Percentiles rank a stretch among this genome's conserved stretches.
phyloP scores from a whole-genome alignment of 352 stramenopile species.

The Globisporangium nagaii region DNA sequence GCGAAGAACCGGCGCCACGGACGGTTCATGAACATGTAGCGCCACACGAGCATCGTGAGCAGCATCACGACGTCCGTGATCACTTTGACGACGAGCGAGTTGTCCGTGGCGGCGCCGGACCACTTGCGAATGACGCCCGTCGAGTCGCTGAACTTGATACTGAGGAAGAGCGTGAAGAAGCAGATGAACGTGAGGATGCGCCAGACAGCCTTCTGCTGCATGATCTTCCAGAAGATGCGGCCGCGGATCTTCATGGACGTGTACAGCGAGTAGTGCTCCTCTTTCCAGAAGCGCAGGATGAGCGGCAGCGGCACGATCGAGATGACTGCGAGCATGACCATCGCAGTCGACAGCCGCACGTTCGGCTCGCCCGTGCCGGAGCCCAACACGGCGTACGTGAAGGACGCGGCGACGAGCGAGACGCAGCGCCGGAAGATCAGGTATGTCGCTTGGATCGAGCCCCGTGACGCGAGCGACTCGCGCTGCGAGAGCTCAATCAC shows the following conservation, averaged over 20 bases:
- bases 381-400: constrained; percentile 13
- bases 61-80: constrained; percentile 24
- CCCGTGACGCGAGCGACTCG: constrained; percentile 31
- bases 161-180: constrained; percentile 38
- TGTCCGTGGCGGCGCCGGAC: constrained; percentile 18
- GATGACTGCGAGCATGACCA: constrained; percentile 27
- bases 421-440: constrained; percentile 27
- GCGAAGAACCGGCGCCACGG: constrained; percentile 26
- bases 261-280: constrained; percentile 29
- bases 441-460: constrained; percentile 25
- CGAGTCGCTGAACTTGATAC: constrained; percentile 26
- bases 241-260: constrained; percentile 24
- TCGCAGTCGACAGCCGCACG: constrained; percentile 19
- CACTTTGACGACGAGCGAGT: constrained; percentile 22
- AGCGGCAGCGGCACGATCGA: constrained; percentile 22
- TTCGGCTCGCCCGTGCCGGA: constrained; percentile 3
- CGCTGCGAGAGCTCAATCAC: constrained; percentile 37
- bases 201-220: constrained; percentile 21
- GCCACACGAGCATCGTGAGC: constrained; percentile 25
- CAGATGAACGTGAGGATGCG: constrained; percentile 24
- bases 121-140: not conserved
- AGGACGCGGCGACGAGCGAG: constrained; percentile 13
- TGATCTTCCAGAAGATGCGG: constrained; percentile 42
- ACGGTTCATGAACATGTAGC: constrained; percentile 31
- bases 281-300: constrained; percentile 27